Conservation (phyloP, 805 yeast genomes). For the Candida oleophila region DNA sequence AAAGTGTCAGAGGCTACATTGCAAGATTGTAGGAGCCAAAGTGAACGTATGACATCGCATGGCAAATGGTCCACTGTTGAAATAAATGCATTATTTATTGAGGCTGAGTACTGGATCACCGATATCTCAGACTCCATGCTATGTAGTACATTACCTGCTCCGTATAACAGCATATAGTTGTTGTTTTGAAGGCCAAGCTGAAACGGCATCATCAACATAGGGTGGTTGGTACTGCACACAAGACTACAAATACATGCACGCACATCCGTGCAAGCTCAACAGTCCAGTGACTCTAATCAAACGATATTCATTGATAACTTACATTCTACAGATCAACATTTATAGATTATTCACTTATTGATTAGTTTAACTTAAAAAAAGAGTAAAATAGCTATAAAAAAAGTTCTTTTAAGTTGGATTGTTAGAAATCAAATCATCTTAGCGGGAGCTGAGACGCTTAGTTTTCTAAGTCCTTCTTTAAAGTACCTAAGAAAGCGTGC, state of each 20-base stretch:
- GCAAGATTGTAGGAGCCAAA: constrained; percentile 42
- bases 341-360: no score
- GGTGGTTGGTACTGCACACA: background rate
- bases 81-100: constrained; percentile 36
- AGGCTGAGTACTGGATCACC: constrained; percentile 20
- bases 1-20: constrained; percentile 27
- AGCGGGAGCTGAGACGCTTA: background rate
- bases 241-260: no score
- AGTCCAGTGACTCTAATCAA: no score
- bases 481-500: constrained; percentile 99
- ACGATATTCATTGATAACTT: no score
- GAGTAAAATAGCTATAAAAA: no score
- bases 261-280: no score
- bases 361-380: no score
- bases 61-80: constrained; percentile 45
- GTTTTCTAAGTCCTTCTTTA: constrained; percentile 88
- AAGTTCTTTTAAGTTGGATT: background rate
- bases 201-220: no score
- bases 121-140: constrained; percentile 3
- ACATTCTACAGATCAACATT: no score
- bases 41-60: constrained; percentile 40
- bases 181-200: no score
- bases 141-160: background rate
- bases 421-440: no score
- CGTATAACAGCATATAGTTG: no score